These are phyloP conservation scores for Agrocybe pediades DNA, from an alignment of 768 basidiomycete genomes.

Conservation along the genomic window DNA sequence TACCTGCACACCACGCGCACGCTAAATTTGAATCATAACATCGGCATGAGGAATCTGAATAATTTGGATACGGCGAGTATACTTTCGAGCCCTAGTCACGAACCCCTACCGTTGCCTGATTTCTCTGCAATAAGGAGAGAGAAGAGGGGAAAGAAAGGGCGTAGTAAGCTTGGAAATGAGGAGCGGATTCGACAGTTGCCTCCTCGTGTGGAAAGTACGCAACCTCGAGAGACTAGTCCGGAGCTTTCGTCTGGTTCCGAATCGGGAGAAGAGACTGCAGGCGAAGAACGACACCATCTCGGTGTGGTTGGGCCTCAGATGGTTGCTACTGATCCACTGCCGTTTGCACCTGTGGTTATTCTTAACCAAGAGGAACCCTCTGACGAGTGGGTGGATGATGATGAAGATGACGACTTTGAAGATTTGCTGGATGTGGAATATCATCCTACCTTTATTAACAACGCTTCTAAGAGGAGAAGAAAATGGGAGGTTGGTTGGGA, in stretches of 20 bases:
- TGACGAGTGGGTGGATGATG: conserved; percentile 74
- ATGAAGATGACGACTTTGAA: conserved; percentile 67
- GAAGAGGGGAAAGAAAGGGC: conserved; percentile 21
- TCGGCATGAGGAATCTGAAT: conserved; percentile 20
- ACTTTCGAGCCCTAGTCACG: conserved; percentile 72
- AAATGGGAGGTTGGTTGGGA: conserved; percentile 82
- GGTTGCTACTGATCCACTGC: conserved; percentile 11
- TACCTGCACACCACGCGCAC: conserved; percentile 59
- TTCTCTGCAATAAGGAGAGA: conserved; percentile 49
- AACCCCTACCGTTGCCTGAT: conserved; percentile 56
- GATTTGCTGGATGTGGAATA: conserved; percentile 77
- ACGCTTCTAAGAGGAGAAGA: conserved; percentile 65
- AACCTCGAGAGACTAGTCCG: conserved; percentile 79
- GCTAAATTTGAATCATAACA: conserved; percentile 27
- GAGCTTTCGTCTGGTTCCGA: conserved; percentile 55
- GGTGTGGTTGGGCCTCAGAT: conserved; percentile 6
- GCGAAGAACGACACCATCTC: conserved; percentile 43
- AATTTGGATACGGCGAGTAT: conserved; percentile 56
- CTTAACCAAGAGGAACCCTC: conserved; percentile 39
- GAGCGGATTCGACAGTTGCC: conserved; percentile 56
- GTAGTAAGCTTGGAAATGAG: conserved; percentile 22
- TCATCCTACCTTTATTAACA: conserved; percentile 70
- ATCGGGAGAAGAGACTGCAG: conserved; percentile 79
- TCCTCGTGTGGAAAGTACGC: conserved; percentile 80
- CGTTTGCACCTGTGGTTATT: conserved; percentile 14